Conservation (phyloP, 352 stramenopile species). For the Phytophthora litchii region DNA sequence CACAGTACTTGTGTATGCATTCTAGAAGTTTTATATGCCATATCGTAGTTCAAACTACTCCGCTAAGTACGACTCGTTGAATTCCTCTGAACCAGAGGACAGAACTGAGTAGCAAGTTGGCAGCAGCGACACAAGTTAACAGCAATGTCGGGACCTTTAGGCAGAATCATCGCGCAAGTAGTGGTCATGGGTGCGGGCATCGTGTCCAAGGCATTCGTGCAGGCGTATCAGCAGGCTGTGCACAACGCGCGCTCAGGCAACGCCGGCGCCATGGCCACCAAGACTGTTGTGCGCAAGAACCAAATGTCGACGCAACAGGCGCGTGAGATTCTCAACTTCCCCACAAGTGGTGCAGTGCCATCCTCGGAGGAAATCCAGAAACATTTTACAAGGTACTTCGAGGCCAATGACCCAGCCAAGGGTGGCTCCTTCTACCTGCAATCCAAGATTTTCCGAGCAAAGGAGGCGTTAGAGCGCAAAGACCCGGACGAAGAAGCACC, state of each 20-base stretch:
- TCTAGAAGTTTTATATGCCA: neutral
- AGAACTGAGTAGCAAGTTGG: constrained; percentile 3
- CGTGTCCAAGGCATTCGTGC: constrained; percentile 87
- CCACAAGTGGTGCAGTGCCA: constrained; percentile 45
- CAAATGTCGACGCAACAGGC: constrained; percentile 78
- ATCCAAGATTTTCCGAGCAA: constrained; percentile 92
- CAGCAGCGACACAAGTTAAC: constrained; percentile 18
- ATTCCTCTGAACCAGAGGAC: constrained; percentile 23
- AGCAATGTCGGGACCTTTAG: constrained; percentile 81
- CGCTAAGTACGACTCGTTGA: constrained; percentile 11
- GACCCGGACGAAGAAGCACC: constrained; percentile 34
- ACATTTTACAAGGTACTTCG: constrained; percentile 88
- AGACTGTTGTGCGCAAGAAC: constrained; percentile 76
- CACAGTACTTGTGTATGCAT: constrained; percentile 1
- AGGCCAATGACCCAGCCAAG: constrained; percentile 90
- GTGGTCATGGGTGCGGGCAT: constrained; percentile 84
- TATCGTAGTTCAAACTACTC: no score
- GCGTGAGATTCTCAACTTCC: constrained; percentile 86
- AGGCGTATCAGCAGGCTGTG: constrained; percentile 89
- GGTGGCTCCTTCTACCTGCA: constrained; percentile 93
- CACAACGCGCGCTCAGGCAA: constrained; percentile 86
- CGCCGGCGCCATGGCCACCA: constrained; percentile 64
- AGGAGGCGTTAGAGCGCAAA: constrained; percentile 81
- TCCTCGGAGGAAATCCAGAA: constrained; percentile 74
- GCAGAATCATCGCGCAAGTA: constrained; percentile 83